phyloP scores from a whole-genome alignment of 2,329 filamentous ascomycete genomes.

The Pestalotiopsis sp. region DNA sequence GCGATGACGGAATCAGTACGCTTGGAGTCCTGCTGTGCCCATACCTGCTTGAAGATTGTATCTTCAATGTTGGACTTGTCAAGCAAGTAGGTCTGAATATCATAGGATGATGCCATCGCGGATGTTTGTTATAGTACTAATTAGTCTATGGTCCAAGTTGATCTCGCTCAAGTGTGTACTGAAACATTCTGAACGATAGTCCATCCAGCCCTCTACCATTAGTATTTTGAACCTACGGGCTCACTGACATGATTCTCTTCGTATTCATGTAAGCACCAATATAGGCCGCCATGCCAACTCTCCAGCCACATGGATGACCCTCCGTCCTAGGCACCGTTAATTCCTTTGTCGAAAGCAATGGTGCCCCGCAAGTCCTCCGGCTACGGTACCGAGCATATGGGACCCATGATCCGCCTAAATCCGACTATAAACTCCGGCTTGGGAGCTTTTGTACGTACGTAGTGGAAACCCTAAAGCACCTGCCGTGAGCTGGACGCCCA shows the following conservation, averaged over 20 bases:
- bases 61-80: conserved; percentile 35
- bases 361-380: too few species aligned
- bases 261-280: background rate
- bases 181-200: too few species aligned
- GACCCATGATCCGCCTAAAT: background rate
- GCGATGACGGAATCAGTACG: background rate
- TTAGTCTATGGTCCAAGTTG: background rate
- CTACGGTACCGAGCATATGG: too few species aligned
- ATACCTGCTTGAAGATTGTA: conserved; percentile 28
- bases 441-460: background rate
- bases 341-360: background rate
- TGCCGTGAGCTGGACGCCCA: background rate
- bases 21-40: background rate
- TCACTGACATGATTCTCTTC: background rate
- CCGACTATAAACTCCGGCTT: background rate
- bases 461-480: background rate
- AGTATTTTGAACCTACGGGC: background rate
- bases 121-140: background rate
- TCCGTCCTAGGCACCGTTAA: background rate
- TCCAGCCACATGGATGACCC: background rate
- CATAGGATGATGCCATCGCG: conserved; percentile 29
- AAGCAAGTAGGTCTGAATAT: conserved; percentile 31
- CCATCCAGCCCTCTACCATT: background rate
- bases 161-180: too few species aligned
- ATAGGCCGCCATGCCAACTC: background rate